A percentile compares a stretch with the other conserved stretches of the same genome.
These are phyloP conservation scores for Protomyces inouyei DNA, from an alignment of 1,139 yeast species.

Conservation along the genomic window DNA sequence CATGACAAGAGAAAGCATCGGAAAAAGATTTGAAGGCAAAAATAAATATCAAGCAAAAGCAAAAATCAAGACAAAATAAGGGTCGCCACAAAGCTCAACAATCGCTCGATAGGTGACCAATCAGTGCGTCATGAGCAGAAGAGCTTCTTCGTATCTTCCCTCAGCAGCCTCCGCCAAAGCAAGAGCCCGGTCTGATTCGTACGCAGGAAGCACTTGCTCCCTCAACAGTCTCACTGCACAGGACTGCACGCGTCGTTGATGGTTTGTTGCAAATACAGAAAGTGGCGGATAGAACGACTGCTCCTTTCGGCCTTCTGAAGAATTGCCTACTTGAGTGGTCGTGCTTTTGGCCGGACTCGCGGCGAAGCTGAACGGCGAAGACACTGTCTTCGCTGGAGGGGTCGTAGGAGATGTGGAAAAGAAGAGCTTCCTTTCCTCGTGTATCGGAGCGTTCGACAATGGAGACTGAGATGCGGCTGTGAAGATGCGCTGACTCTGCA, in stretches of 20 bases:
- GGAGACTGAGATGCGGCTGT: too few species aligned
- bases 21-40: slow-evolving; percentile 28
- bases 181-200: not conserved
- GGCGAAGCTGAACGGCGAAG: too few species aligned
- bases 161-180: not conserved
- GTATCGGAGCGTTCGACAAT: too few species aligned
- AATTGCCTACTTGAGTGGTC: too few species aligned
- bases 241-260: not conserved
- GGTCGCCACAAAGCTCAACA: not conserved
- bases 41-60: not conserved
- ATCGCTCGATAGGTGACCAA: not conserved
- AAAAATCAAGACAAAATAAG: not conserved
- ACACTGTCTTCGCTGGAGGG: too few species aligned
- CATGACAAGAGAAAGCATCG: slow-evolving; percentile 45
- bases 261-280: not conserved
- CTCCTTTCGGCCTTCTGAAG: too few species aligned
- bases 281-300: not conserved
- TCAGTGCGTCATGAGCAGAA: not conserved
- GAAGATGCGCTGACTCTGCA: too few species aligned
- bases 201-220: not conserved
- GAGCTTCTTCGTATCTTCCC: not conserved
- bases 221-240: not conserved
- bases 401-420: too few species aligned
- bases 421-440: too few species aligned
- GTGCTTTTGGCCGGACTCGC: too few species aligned